These are phyloP conservation scores for Xylaria sp. DNA, from an alignment of 2,329 filamentous ascomycete species.

Conservation along the genomic window DNA sequence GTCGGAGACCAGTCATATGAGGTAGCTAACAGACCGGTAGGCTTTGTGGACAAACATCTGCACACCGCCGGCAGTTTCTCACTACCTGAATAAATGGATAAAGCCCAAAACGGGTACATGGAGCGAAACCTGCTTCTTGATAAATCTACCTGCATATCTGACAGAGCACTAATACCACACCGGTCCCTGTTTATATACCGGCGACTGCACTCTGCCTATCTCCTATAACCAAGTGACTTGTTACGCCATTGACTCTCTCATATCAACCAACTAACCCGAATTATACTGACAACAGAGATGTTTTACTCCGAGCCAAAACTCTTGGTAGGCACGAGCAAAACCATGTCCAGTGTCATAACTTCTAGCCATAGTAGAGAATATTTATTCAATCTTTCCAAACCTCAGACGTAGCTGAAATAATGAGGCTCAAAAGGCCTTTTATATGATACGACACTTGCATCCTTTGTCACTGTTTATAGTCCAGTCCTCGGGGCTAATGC, in stretches of 20 bases:
- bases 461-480: neutral
- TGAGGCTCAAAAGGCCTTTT: neutral
- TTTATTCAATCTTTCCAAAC: too few species aligned
- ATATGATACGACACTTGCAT: neutral
- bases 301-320: neutral
- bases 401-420: neutral
- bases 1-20: neutral
- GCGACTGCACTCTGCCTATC: neutral
- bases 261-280: neutral
- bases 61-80: neutral
- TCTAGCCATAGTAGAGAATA: neutral
- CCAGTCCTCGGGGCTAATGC: too few species aligned
- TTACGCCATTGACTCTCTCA: too few species aligned
- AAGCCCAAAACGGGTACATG: conserved; percentile 18
- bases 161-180: conserved; percentile 12
- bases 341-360: neutral
- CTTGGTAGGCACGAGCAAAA: neutral
- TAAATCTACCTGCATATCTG: conserved; percentile 23
- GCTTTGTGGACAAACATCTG: neutral
- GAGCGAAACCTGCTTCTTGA: conserved; percentile 13
- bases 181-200: neutral
- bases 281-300: neutral
- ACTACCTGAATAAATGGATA: neutral
- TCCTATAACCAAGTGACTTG: neutral
- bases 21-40: neutral